Evolutionary conservation across 2,329 filamentous ascomycete species (phyloP).

Genomic region (Xylaria arbuscula): DNA sequence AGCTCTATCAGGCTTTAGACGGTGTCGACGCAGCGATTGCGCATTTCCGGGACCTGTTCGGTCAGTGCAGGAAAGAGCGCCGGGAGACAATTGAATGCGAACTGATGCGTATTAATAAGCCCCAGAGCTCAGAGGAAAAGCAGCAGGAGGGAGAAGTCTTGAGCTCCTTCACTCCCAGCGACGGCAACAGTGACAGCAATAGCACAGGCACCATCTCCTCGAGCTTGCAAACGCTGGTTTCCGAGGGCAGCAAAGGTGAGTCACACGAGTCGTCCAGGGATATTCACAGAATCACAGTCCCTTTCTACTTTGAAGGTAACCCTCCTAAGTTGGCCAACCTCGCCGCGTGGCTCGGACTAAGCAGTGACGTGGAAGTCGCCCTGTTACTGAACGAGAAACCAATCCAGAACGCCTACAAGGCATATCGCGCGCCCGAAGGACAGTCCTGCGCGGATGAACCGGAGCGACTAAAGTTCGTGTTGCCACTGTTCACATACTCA

Average conservation of each 20-base stretch:
- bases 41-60: neutral
- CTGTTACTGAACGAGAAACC: neutral
- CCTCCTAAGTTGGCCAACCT: neutral
- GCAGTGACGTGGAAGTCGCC: neutral
- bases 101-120: neutral
- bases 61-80: neutral
- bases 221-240: no score
- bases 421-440: neutral
- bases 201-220: no score
- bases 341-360: constrained; percentile 10
- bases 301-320: neutral
- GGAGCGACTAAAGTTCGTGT: neutral
- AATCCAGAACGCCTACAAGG: constrained; percentile 9
- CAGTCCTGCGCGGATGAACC: constrained; percentile 5
- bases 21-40: neutral
- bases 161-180: no score
- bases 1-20: neutral
- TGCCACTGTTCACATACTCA: constrained; percentile 23
- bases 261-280: no score
- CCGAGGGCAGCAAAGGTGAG: no score
- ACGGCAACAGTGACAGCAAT: no score
- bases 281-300: neutral
- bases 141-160: no score
- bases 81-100: neutral
- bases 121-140: neutral